Percentiles rank a stretch among this genome's conserved stretches.
phyloP scores from a whole-genome alignment of 768 basidiomycete species.

The Boletus bicolor region DNA sequence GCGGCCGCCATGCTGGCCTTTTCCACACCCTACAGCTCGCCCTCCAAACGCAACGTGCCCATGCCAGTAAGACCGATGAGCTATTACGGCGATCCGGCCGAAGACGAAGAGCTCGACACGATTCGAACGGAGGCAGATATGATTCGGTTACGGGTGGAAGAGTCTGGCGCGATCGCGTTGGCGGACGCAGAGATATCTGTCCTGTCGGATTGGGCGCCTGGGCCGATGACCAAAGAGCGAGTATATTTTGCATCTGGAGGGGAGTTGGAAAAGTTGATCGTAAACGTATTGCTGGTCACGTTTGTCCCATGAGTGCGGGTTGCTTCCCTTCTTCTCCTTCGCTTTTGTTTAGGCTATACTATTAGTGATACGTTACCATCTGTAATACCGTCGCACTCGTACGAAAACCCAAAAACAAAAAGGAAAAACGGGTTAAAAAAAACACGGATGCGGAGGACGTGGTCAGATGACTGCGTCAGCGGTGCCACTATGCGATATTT shows the following conservation, averaged over 20 bases:
- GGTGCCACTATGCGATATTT: neutral
- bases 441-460: neutral
- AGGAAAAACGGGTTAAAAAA: neutral
- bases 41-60: conserved; percentile 27
- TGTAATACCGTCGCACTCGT: conserved; percentile 7
- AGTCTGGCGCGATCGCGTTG: conserved; percentile 65
- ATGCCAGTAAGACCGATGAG: conserved; percentile 42
- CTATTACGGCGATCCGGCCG: conserved; percentile 39
- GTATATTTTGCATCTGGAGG: conserved; percentile 67
- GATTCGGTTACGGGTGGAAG: conserved; percentile 56
- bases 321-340: neutral
- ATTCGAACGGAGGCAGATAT: conserved; percentile 30
- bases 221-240: conserved; percentile 56
- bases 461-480: neutral
- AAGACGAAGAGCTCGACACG: conserved; percentile 34
- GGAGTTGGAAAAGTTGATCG: conserved; percentile 67
- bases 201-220: conserved; percentile 51
- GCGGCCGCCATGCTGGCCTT: conserved; percentile 24
- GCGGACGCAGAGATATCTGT: conserved; percentile 60
- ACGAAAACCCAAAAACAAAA: conserved; percentile 11
- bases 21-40: conserved; percentile 21
- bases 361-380: conserved; percentile 9
- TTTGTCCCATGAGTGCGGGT: conserved; percentile 51
- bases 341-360: neutral
- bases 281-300: conserved; percentile 71